Base-by-base conservation (phyloP, 1,139 yeast species). In the Candida tunisiensis region DNA sequence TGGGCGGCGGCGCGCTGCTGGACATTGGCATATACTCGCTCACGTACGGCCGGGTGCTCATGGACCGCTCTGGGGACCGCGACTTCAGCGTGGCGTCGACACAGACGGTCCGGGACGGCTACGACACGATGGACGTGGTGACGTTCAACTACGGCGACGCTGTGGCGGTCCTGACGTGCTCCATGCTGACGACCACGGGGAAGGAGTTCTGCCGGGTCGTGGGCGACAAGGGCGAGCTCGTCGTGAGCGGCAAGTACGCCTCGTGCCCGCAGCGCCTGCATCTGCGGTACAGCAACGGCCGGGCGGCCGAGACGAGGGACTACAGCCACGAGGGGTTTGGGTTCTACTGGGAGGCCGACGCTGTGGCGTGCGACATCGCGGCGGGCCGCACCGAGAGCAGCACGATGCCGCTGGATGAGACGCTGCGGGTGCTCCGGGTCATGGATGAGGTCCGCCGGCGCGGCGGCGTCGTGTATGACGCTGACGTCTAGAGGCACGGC, bases 1-100 rank as follows among this genome's bases (percentile, higher is more conserved):
- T 68, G 22, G 78, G 71, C 7, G 79, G 73, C 8, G 77, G 79
- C 19, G 69, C 73, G 0, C 43, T 69, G 26, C 56, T 69, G 36
- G 79, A 70, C 39, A 52, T 70, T 31, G 78, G 79, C 2, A 59
- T 70, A 25, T 71, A 71, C 38, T 53, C 71, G 5, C 40, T 69
- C 17, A 37, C 47, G 22, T 47, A 39, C 29, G 38, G 41, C 11
- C 44, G 45, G 28, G 53, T 53, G 4, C 42, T 38, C 17, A 43
- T 48, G 31, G 33, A 40, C 30, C 20, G 34, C 8, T 28, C 35
- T 22, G 35, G 42, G 5, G 45, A 46, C 16, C 30, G 30, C 21
- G 37, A 31, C 21, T 20, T 21, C 18, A 35, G 39, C 15, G 29
- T 34, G 20, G 39, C 36, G 27, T 34, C 35, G 32, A 40, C 37